phyloP scores from a whole-genome alignment of 2,329 filamentous ascomycete genomes.

The Fusarium globosum region DNA sequence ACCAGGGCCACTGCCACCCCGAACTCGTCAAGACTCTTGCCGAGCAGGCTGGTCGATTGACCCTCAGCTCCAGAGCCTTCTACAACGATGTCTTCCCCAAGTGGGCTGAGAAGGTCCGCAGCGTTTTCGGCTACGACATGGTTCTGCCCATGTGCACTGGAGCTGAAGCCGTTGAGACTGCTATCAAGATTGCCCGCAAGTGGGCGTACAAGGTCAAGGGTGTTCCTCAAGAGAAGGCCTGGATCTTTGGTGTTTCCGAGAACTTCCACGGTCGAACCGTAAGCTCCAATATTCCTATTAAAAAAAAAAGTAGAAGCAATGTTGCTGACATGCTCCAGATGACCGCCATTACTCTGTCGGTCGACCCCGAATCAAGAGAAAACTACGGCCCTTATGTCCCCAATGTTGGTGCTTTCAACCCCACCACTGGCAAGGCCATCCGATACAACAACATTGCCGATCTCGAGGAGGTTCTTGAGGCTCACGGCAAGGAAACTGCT shows the following conservation, averaged over 20 bases:
- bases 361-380: conserved; percentile 92
- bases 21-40: conserved; percentile 91
- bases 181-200: conserved; percentile 38
- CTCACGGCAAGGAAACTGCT: conserved; percentile 34
- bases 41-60: conserved; percentile 85
- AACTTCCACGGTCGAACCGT: conserved; percentile 67
- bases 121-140: conserved; percentile 37
- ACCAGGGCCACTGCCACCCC: conserved; percentile 66
- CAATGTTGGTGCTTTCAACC: conserved; percentile 75
- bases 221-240: conserved; percentile 34
- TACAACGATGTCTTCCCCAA: conserved; percentile 39
- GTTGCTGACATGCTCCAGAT: conserved; percentile 65
- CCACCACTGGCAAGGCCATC: conserved; percentile 32
- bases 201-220: conserved; percentile 40
- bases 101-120: conserved; percentile 39
- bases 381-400: conserved; percentile 98
- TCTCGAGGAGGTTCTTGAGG: conserved; percentile 35
- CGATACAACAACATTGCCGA: conserved; percentile 39
- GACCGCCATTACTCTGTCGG: conserved; percentile 93
- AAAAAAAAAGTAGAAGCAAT: neutral
- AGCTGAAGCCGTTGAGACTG: conserved; percentile 36
- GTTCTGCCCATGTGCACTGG: conserved; percentile 38
- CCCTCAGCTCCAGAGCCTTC: conserved; percentile 36
- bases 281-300: conserved; percentile 54
- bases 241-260: conserved; percentile 38